Evolutionary conservation across 148 eudicot genomes (phyloP).

Genomic region (Limonium bicolor): DNA sequence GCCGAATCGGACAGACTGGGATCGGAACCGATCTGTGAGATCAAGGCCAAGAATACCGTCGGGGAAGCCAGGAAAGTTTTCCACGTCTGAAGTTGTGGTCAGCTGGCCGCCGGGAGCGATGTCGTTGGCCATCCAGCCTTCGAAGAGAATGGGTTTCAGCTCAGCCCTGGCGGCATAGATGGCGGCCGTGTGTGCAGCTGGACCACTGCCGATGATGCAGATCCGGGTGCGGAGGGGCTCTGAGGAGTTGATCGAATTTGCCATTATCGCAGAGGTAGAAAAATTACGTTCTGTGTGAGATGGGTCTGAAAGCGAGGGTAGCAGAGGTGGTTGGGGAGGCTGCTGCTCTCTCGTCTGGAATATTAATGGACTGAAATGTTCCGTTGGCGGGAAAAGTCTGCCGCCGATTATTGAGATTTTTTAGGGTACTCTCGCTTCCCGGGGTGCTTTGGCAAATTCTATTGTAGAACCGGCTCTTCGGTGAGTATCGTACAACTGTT

Average conservation of each 20-base stretch:
- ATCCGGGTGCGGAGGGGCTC: conserved; percentile 31
- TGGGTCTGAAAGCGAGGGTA: not conserved
- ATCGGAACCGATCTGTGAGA: conserved; percentile 43
- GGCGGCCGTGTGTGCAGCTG: conserved; percentile 92
- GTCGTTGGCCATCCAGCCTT: conserved; percentile 87
- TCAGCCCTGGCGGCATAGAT: conserved; percentile 86
- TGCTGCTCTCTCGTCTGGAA: too few species aligned
- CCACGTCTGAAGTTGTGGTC: conserved; percentile 86
- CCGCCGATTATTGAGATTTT: too few species aligned
- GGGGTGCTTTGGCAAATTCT: too few species aligned
- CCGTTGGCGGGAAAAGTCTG: too few species aligned
- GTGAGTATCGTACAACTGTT: too few species aligned
- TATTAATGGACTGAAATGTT: too few species aligned
- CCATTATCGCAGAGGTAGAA: not conserved
- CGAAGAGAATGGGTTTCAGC: conserved; percentile 69
- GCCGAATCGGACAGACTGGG: conserved; percentile 42
- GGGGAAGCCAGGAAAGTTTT: conserved; percentile 88
- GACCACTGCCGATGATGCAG: conserved; percentile 84
- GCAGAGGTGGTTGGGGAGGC: too few species aligned
- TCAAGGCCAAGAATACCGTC: conserved; percentile 46
- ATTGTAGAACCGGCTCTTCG: too few species aligned
- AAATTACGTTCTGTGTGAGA: not conserved
- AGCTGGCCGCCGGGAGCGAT: conserved; percentile 93
- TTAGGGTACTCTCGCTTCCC: too few species aligned
- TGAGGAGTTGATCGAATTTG: conserved; percentile 17